Evolutionary conservation across 192 early-diverging fungal species (phyloP).

Genomic region (Phlyctochytrium planicorne): DNA sequence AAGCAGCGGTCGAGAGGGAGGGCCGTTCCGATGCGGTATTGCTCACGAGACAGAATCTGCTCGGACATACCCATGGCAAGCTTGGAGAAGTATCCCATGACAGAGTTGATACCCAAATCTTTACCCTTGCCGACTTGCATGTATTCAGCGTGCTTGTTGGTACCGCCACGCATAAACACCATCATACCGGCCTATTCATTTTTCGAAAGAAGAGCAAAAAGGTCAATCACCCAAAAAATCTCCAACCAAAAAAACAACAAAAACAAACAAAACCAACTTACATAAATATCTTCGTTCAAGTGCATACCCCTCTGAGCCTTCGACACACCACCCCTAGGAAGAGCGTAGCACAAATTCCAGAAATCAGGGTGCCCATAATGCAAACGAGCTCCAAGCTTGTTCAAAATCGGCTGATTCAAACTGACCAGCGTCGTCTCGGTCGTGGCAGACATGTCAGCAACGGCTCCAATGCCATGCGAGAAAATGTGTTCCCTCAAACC

Average conservation of each 20-base stretch:
- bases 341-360: conserved; percentile 52
- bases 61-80: conserved; percentile 92
- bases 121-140: conserved; percentile 90
- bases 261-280: conserved; percentile 24
- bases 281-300: conserved; percentile 89
- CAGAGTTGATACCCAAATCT: conserved; percentile 80
- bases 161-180: conserved; percentile 76
- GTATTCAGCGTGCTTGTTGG: conserved; percentile 89
- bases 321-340: conserved; percentile 53
- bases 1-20: conserved; percentile 81
- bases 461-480: conserved; percentile 11
- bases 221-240: not conserved
- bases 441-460: conserved; percentile 19
- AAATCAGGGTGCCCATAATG: conserved; percentile 92
- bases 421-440: conserved; percentile 20
- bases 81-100: conserved; percentile 87
- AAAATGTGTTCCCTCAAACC: conserved; percentile 49
- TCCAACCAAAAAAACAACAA: not conserved
- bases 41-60: conserved; percentile 90
- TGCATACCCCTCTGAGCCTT: conserved; percentile 90
- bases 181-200: conserved; percentile 73
- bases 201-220: no score
- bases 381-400: conserved; percentile 40
- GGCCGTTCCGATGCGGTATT: conserved; percentile 85
- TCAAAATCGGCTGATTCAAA: conserved; percentile 51